Evolutionary conservation across 1,284 basidiomycete species (phyloP).

Genomic region (Leccinum angustisporum): DNA sequence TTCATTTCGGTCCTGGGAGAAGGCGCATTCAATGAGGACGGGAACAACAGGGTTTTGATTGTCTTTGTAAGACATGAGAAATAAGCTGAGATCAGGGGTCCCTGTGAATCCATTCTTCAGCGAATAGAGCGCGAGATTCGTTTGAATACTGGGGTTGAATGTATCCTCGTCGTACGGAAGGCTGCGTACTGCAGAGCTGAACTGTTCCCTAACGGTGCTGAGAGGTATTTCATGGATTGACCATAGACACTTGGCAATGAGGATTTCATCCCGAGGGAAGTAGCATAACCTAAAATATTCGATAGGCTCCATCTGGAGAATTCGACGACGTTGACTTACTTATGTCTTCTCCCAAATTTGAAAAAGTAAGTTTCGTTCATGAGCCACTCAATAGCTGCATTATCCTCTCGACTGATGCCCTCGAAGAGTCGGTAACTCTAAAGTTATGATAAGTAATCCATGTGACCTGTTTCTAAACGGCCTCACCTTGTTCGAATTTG

Average conservation of each 20-base stretch:
- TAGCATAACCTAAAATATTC: not conserved
- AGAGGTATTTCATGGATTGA: not conserved
- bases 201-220: not conserved
- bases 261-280: not conserved
- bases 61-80: not conserved
- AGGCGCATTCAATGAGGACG: not conserved
- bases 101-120: not conserved
- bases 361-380: not conserved
- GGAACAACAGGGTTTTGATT: not conserved
- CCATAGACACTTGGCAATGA: not conserved
- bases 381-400: not conserved
- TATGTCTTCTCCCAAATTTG: not conserved
- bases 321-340: not conserved
- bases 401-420: not conserved
- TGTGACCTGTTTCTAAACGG: not conserved
- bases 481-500: not conserved
- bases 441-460: not conserved
- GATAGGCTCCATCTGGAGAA: not conserved
- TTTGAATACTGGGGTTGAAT: not conserved
- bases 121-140: not conserved
- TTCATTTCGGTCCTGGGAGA: not conserved
- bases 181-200: not conserved
- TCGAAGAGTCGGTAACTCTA: not conserved
- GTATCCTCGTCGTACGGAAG: not conserved
- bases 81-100: not conserved